Evolutionary conservation across 148 eudicot genomes (phyloP), one percentile per base, ranked within the genome.

Genomic region (Rhododendron ferrugineum): DNA sequence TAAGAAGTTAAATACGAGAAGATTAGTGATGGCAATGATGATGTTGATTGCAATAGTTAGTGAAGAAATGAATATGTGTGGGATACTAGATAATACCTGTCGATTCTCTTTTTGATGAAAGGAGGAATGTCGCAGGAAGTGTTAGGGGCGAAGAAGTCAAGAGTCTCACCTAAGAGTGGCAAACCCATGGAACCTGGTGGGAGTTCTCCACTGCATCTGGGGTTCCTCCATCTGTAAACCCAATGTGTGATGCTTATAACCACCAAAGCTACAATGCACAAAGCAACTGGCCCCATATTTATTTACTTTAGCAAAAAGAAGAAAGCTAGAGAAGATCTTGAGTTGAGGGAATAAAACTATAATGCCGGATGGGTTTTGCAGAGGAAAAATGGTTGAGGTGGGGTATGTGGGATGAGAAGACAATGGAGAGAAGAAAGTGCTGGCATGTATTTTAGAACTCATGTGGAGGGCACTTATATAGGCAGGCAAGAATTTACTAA

Each of bases 391-490:
- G 37, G 50, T 37, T 60, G 62, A 22, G 50, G 74, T 58, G 73
- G 52, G 74, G n/a, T 42, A 40, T 60, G 36, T 60, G 36, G 46
- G 16, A 81, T 23, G 74, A 37, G 84, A 60, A 81, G 84, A 62
- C 50, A 60, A 84, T 5, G 68, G 40, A 20, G 18, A 73, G 70
- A 44, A 66, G 88, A 46, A 87, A 87, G 54, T 91, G 95, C 88
- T 91, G 95, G 89, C 90, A 86, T 90, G 91, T 90, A n/a, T 81
- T 85, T 90, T 60, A 87, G 89, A 88, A 85, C 82, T 74, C 87
- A 88, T 56, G 82, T 84, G 88, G 85, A 64, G 68, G n/a, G 34
- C 70, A 54, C 89, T 93, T 93, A 92, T 83, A 93, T 93, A 91
- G 93, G 88, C 89, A 89, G 82, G 82, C 83, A 86, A 88, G 88